Percentiles rank a stretch among this genome's conserved stretches.
These are phyloP conservation scores for Hermanozyma aechmeae DNA, from an alignment of 805 yeast genomes.

Conservation along the genomic window DNA sequence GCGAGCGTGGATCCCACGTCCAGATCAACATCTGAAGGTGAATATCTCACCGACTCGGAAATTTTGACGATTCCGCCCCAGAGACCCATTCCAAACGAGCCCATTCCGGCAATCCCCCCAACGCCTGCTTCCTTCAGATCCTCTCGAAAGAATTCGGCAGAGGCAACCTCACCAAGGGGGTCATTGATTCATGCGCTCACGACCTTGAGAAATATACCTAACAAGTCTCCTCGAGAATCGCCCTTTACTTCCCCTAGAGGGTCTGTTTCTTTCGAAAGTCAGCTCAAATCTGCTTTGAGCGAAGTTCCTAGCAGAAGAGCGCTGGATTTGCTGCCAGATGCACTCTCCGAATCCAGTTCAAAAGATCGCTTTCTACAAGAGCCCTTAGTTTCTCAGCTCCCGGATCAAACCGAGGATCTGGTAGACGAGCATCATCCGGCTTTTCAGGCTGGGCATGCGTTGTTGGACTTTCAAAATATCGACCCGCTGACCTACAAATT, in stretches of 20 bases:
- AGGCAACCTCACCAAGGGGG: constrained; percentile 29
- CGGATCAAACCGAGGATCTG: not conserved
- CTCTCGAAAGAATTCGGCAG: constrained; percentile 28
- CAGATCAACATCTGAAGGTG: constrained; percentile 4
- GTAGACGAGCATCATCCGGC: not conserved
- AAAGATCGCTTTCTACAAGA: not conserved
- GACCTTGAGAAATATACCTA: constrained; percentile 28
- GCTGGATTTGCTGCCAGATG: no score
- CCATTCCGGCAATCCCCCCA: constrained; percentile 34
- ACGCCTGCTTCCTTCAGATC: constrained; percentile 24
- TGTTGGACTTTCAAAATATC: constrained; percentile 24
- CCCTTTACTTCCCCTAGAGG: constrained; percentile 41
- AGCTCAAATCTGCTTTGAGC: no score
- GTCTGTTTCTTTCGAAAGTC: constrained; percentile 24
- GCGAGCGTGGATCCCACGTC: constrained; percentile 6
- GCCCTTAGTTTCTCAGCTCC: not conserved
- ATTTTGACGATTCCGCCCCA: constrained; percentile 58
- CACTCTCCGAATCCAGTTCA: no score
- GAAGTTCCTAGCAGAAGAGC: no score
- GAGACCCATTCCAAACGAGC: constrained; percentile 47
- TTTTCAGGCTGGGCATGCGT: constrained; percentile 6
- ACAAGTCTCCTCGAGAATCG: constrained; percentile 26
- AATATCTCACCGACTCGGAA: constrained; percentile 7
- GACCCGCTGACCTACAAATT: constrained; percentile 25
- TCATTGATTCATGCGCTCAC: constrained; percentile 33